phyloP scores from a whole-genome alignment of 495 filamentous ascomycete species.

The Amorphotheca resinae region DNA sequence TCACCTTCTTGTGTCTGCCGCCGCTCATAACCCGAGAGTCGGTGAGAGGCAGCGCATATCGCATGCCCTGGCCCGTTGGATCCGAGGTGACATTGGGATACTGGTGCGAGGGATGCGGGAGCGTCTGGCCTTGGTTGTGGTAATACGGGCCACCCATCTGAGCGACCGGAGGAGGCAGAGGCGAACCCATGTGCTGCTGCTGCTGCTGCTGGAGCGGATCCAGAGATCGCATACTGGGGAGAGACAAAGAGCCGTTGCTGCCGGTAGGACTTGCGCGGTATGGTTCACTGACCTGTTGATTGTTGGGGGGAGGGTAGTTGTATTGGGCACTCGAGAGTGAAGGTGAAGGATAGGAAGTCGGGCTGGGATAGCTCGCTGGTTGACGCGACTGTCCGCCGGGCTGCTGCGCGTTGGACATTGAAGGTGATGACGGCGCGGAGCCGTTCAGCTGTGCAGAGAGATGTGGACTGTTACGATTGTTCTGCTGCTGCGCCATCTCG shows the following conservation, averaged over 20 bases:
- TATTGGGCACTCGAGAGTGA: slow-evolving; percentile 40
- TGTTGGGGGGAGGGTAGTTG: slow-evolving; percentile 38
- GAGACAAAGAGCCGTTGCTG: slow-evolving; percentile 40
- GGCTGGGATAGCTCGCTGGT: slow-evolving; percentile 40
- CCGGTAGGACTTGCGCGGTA: slow-evolving; percentile 39
- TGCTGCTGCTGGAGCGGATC: slow-evolving; percentile 35
- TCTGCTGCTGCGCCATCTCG: slow-evolving; percentile 19
- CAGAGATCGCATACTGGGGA: slow-evolving; percentile 55
- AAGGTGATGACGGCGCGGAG: slow-evolving; percentile 23
- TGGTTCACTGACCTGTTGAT: slow-evolving; percentile 30
- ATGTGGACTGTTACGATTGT: slow-evolving; percentile 17
- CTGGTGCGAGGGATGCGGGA: slow-evolving; percentile 27
- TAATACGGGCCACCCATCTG: slow-evolving; percentile 24
- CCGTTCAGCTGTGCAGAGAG: slow-evolving; percentile 16
- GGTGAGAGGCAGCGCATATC: slow-evolving; percentile 45
- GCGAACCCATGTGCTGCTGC: slow-evolving; percentile 30
- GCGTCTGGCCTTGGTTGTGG: slow-evolving; percentile 25
- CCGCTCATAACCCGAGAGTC: slow-evolving; percentile 62
- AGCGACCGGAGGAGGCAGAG: slow-evolving; percentile 21
- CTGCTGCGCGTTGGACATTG: slow-evolving; percentile 38
- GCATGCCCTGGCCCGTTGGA: slow-evolving; percentile 30
- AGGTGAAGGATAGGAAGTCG: slow-evolving; percentile 43
- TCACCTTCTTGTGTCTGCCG: slow-evolving; percentile 79
- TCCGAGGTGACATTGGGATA: slow-evolving; percentile 35
- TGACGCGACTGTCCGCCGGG: slow-evolving; percentile 32